These are phyloP conservation scores for Nidula niveotomentosa DNA, from an alignment of 1,284 basidiomycete genomes.

Conservation along the genomic window DNA sequence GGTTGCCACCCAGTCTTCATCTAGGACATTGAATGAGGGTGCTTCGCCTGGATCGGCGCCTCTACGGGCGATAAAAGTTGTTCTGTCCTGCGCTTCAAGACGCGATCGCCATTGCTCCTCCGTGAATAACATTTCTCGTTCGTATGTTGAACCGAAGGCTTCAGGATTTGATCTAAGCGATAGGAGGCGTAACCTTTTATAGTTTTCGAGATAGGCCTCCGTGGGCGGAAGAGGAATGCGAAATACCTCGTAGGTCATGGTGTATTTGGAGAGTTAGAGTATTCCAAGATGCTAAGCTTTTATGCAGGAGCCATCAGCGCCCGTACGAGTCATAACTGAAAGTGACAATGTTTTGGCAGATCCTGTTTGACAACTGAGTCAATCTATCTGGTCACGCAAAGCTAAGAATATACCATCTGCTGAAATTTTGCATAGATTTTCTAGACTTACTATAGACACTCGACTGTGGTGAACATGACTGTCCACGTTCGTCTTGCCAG, in stretches of 20 bases:
- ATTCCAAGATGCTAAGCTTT: too few relatives aligned
- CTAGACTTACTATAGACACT: too few relatives aligned
- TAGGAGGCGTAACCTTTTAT: slow-evolving; percentile 27
- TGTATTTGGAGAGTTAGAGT: too few relatives aligned
- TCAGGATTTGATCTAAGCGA: slow-evolving; percentile 31
- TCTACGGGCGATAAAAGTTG: slow-evolving; percentile 22
- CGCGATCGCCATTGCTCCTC: slow-evolving; percentile 29
- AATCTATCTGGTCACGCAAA: too few relatives aligned
- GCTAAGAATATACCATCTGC: too few relatives aligned
- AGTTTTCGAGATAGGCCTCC: slow-evolving; percentile 19
- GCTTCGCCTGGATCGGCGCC: neutral
- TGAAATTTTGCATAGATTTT: too few relatives aligned
- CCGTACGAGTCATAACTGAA: too few relatives aligned
- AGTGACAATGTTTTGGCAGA: too few relatives aligned
- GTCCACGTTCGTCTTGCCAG: too few relatives aligned
- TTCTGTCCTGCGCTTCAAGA: slow-evolving; percentile 20
- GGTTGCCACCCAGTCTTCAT: slow-evolving; percentile 27
- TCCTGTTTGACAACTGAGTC: too few relatives aligned
- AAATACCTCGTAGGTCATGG: slow-evolving; percentile 3
- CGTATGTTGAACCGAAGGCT: slow-evolving; percentile 31
- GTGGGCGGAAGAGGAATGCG: slow-evolving; percentile 16
- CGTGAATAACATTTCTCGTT: slow-evolving; percentile 25
- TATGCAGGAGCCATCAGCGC: too few relatives aligned
- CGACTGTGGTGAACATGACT: too few relatives aligned
- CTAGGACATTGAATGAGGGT: neutral